Evolutionary conservation across 345 rosid species (phyloP).

Genomic region (Salix arbutifolia): DNA sequence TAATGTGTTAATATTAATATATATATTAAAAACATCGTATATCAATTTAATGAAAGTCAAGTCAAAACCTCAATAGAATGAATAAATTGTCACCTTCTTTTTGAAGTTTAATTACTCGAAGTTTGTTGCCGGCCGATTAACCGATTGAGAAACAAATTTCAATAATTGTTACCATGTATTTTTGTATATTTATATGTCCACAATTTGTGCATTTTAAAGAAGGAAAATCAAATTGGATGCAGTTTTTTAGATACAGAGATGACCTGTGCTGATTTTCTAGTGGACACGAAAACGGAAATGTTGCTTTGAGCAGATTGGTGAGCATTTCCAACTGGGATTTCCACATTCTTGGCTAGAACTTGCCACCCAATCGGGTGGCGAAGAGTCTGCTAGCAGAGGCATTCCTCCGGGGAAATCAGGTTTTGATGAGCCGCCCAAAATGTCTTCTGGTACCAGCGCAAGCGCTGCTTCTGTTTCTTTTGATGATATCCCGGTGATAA

Average conservation of each 20-base stretch:
- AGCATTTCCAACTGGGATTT: conserved; percentile 45
- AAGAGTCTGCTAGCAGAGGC: conserved; percentile 13
- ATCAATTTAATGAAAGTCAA: too few relatives aligned
- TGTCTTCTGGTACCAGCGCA: background rate
- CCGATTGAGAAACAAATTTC: too few relatives aligned
- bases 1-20: too few relatives aligned
- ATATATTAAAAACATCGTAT: too few relatives aligned
- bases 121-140: too few relatives aligned
- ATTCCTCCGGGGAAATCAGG: background rate
- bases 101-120: too few relatives aligned
- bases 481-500: conserved; percentile 27
- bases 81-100: too few relatives aligned
- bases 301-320: conserved; percentile 36
- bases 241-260: background rate
- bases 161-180: too few relatives aligned
- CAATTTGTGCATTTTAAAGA: background rate
- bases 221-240: background rate
- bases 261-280: background rate
- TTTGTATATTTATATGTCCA: background rate
- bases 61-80: too few relatives aligned
- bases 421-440: background rate
- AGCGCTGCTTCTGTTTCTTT: conserved; percentile 20
- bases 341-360: conserved; percentile 45
- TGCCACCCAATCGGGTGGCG: conserved; percentile 10
- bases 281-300: background rate